Conservation (phyloP, 139 green algal species). For the Volvox africanus region DNA sequence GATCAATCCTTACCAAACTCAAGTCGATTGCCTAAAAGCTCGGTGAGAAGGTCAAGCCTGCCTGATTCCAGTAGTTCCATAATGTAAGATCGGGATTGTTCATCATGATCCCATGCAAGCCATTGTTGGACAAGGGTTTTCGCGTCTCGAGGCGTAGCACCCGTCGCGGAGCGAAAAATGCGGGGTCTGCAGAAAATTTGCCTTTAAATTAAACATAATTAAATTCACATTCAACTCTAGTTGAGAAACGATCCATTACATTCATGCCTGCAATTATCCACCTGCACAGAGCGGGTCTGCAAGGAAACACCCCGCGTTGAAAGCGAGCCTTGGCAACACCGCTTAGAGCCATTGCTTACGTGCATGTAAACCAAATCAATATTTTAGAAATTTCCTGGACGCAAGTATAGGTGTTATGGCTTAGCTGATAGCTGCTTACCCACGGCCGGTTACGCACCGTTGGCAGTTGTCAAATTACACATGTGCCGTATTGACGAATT, state of each 20-base stretch:
- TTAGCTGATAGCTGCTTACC: not conserved
- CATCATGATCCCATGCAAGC: constrained; percentile 50
- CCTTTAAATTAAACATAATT: not conserved
- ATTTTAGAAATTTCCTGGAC: not conserved
- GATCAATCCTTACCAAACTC: constrained; percentile 70
- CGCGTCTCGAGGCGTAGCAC: not conserved
- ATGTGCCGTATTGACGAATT: no score
- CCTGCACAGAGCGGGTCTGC: not conserved
- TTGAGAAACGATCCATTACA: not conserved
- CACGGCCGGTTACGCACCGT: no score
- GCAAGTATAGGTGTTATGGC: not conserved
- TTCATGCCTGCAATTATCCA: no score
- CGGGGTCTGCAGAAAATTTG: not conserved
- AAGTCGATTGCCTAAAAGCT: constrained; percentile 61
- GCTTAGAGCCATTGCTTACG: not conserved
- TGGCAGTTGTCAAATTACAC: no score
- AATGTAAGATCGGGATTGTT: constrained; percentile 24
- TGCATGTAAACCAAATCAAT: not conserved
- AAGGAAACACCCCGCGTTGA: not conserved
- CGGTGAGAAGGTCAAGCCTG: constrained; percentile 42
- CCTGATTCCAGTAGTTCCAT: constrained; percentile 37
- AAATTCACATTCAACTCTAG: not conserved
- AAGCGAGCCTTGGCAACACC: not conserved
- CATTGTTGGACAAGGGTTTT: constrained; percentile 33
- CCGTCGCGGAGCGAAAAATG: not conserved